Base-by-base conservation (phyloP, 177 flowering plant species). In the Tripterygium wilfordii region DNA sequence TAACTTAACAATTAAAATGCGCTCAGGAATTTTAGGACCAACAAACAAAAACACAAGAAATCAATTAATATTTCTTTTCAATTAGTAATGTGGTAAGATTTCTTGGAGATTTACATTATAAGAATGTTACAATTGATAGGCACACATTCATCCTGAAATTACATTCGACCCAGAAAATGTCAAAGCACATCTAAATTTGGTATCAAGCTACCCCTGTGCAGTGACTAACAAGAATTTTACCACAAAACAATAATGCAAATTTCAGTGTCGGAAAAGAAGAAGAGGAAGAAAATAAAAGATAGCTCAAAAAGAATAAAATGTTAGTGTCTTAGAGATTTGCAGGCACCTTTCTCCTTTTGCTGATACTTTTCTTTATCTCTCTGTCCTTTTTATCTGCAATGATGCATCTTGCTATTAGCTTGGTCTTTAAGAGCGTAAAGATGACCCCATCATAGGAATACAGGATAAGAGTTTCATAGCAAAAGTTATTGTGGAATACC, bases 341-440 rank as follows among this genome's bases (percentile, higher is more conserved):
- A 52, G 25, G 51, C 35, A 90, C 96, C 97, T 87, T 90, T 76
- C 85, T 76, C 66, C 79, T 88, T 67, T 61, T 89, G 76, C 83
- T 81, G 61, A 77, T 77, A 40, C 66, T 75, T 58, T 74, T 83
- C 74, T 74, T 89, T 13, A 48, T 48, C 60, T 75, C 83, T 67
- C 61, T 89, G 26, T 80, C 85, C 68, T 69, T 81, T 68, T 63
- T 74, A 53, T 82, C 97, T 89, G 83, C 64, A 77, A 36, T 24
- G 37, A 59, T 20, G 62, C n/a, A 32, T 24, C 48, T 31, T 37
- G 20, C 13, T n/a, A 16, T 42, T 21, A 57, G 54, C 42, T 26
- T 52, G 45, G 24, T 20, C n/a, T 3, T 39, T 30, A 26, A 42
- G 10, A 42, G 16, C 33, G n/a, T 47, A 32, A 19, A 25, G n/a